These are phyloP conservation scores for Flaveria floridana DNA, from an alignment of 140 eudicot genomes.

Conservation along the genomic window DNA sequence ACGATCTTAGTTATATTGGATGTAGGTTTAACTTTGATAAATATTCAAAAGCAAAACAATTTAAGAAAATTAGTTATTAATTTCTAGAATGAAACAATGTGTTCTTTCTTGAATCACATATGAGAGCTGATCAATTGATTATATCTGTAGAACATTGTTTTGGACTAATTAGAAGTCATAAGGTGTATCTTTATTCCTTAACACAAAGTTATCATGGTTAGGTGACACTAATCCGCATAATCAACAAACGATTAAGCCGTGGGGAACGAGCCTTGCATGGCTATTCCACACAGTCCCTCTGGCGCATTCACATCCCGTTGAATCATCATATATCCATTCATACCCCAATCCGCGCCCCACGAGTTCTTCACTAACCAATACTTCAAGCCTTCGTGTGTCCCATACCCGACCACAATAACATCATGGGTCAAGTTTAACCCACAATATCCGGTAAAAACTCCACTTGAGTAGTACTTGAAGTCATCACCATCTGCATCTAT, in stretches of 20 bases:
- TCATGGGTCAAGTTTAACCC: background rate
- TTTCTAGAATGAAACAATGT: background rate
- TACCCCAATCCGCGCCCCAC: constrained; percentile 34
- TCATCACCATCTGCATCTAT: background rate
- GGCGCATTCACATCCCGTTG: constrained; percentile 20
- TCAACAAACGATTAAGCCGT: constrained; percentile 5
- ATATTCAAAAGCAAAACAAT: background rate
- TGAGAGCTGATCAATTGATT: background rate
- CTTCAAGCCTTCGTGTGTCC: constrained; percentile 35
- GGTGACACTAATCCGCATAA: background rate
- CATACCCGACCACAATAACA: constrained; percentile 28
- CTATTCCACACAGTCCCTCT: constrained; percentile 38
- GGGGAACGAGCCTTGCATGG: constrained; percentile 26
- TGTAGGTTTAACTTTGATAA: background rate
- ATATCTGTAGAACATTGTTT: background rate
- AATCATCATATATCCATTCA: constrained; percentile 38
- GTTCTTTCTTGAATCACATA: background rate
- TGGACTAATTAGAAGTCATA: background rate
- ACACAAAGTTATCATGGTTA: no score
- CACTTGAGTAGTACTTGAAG: background rate
- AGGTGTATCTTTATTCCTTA: no score
- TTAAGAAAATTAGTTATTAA: background rate
- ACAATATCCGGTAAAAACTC: background rate
- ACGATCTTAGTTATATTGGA: background rate
- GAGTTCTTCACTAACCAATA: constrained; percentile 43